Evolutionary conservation across 768 basidiomycete genomes (phyloP), one percentile per base, ranked within the genome.

Genomic region (Psilocybe azurescens): DNA sequence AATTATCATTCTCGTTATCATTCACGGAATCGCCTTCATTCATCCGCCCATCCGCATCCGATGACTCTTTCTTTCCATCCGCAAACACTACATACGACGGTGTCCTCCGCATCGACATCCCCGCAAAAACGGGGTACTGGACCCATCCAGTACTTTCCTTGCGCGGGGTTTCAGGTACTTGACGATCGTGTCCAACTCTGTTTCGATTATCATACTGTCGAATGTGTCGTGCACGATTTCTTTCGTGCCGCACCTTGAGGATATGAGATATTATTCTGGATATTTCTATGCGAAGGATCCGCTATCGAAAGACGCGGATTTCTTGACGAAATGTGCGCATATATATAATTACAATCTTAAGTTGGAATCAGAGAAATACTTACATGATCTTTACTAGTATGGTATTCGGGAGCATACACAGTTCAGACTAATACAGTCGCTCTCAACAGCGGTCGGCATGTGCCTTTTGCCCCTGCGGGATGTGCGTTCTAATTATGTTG

Each of bases 341-440:
- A n/a, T 29, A 29, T n/a, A 33, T 1, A 56, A 3, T 16, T 54
- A 16, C 13, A 4, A 11, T n/a, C 11, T 18, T 7, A 14, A 1
- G 44, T 30, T 46, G n/a, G 9, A 5, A 3, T 28, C 4, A 4
- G 11, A 48, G 13, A 18, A 13, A 30, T 33, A 24, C 41, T 56
- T 48, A 24, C 39, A 57, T 18, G 55, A 5, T 32, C 32, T 60
- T n/a, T 33, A 52, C 2, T 48, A 82, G 80, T 86, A 3, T 86
- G 86, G 85, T 86, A 85, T 68, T 79, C 85, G 0, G 86, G 86
- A 4, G 85, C 85, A 2, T 88, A 88, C 65, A 88, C 86, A 0
- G 83, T 86, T 2, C 85, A 86, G 64, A 85, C 84, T 1, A 83
- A 85, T 61, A 85, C 82, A 0, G 81, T 85, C 0, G 73, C 84